A percentile compares a stretch with the other conserved stretches of the same genome.
phyloP scores from a whole-genome alignment of 805 yeast genomes.

The Yueomyces sinensis region DNA sequence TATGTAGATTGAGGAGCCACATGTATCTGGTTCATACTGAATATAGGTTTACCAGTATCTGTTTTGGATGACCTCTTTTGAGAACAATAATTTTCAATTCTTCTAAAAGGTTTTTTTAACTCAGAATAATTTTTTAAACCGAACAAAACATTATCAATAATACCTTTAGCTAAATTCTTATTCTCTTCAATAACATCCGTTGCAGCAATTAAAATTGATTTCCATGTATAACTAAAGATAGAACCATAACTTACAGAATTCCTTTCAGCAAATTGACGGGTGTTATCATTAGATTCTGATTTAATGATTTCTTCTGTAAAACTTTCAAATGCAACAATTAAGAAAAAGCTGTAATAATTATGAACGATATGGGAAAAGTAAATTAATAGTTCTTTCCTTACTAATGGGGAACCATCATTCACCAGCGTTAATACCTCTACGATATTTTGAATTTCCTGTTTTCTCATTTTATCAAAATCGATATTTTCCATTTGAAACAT shows the following conservation, averaged over 20 bases:
- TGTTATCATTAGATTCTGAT: conserved; percentile 27
- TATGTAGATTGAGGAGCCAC: conserved; percentile 27
- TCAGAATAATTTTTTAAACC: conserved; percentile 39
- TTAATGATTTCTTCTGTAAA: conserved; percentile 66
- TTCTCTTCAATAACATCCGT: conserved; percentile 86
- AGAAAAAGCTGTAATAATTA: conserved; percentile 57
- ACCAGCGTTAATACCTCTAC: conserved; percentile 52
- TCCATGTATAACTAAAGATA: conserved; percentile 77
- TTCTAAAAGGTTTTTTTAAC: conserved; percentile 49
- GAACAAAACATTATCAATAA: conserved; percentile 60
- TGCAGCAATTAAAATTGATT: conserved; percentile 60
- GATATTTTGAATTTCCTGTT: conserved; percentile 60
- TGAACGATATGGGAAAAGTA: conserved; percentile 64
- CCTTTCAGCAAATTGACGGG: conserved; percentile 4
- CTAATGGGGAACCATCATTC: conserved; percentile 83
- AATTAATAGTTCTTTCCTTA: conserved; percentile 70
- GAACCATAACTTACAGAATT: conserved; percentile 77
- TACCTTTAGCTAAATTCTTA: conserved; percentile 51
- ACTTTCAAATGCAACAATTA: conserved; percentile 79
- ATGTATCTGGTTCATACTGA: conserved; percentile 21
- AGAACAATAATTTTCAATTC: conserved; percentile 50
- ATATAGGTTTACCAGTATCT: conserved; percentile 4
- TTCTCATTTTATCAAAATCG: conserved; percentile 35
- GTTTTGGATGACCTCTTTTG: conserved; percentile 28
- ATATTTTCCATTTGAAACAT: conserved; percentile 17